A percentile compares a stretch with the other conserved stretches of the same genome.
These are phyloP conservation scores for Exophiala viscosa DNA, from an alignment of 2,329 filamentous ascomycete species.

Conservation along the genomic window DNA sequence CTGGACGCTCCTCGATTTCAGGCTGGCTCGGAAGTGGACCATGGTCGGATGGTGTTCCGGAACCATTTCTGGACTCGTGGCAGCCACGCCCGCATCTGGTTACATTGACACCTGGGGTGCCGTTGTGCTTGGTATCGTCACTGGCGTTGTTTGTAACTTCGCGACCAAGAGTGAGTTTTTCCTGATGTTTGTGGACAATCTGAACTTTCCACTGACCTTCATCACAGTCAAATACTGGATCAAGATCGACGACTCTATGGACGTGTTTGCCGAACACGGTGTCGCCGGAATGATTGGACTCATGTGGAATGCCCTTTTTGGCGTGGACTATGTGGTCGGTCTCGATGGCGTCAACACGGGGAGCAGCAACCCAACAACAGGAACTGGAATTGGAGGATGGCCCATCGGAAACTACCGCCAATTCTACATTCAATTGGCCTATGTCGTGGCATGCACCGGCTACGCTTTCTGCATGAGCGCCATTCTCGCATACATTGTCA, in stretches of 20 bases:
- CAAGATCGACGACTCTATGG: constrained; percentile 79
- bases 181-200: background rate
- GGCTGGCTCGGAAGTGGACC: constrained; percentile 89
- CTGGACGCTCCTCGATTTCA: constrained; percentile 94
- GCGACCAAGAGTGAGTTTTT: constrained; percentile 74
- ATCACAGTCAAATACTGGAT: constrained; percentile 65
- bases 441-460: constrained; percentile 60
- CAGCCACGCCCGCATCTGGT: constrained; percentile 79
- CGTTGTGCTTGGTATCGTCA: constrained; percentile 58
- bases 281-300: constrained; percentile 79
- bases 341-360: constrained; percentile 64
- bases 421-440: constrained; percentile 68
- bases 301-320: constrained; percentile 72
- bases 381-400: constrained; percentile 58
- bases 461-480: constrained; percentile 67
- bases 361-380: constrained; percentile 39
- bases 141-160: constrained; percentile 73
- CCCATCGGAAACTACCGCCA: constrained; percentile 68
- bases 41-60: constrained; percentile 92
- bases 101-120: constrained; percentile 52
- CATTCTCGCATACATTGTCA: constrained; percentile 66
- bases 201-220: background rate
- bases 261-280: constrained; percentile 87
- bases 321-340: constrained; percentile 67
- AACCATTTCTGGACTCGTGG: constrained; percentile 79